Conservation (phyloP, 192 early-diverging fungal species). For the Coemansia sp. region DNA sequence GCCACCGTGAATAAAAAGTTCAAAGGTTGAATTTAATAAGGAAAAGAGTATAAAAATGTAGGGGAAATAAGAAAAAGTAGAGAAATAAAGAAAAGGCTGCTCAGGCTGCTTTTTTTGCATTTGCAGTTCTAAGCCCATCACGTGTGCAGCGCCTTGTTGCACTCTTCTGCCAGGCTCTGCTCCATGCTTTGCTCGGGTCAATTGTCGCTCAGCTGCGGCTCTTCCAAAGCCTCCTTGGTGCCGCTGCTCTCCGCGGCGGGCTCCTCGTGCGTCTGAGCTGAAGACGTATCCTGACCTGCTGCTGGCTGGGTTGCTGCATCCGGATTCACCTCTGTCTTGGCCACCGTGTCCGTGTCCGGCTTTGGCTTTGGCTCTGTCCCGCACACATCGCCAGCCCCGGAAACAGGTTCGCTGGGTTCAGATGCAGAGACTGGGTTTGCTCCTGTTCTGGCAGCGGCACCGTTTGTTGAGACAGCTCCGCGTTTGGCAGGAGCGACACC, state of each 20-base stretch:
- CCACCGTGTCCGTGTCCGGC: background rate
- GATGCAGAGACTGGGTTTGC: background rate
- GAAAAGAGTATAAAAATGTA: background rate
- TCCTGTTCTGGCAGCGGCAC: background rate
- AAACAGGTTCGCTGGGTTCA: background rate
- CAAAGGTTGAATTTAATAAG: background rate
- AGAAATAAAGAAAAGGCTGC: background rate
- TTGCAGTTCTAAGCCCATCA: background rate
- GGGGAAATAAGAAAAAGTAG: background rate
- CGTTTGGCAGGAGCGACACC: no score
- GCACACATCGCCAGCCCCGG: background rate
- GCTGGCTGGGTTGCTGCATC: background rate
- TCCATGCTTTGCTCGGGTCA: background rate
- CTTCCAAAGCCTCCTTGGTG: background rate
- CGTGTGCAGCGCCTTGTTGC: background rate
- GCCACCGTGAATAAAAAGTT: background rate
- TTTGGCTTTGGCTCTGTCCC: background rate
- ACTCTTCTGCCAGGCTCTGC: background rate
- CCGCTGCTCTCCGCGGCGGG: background rate
- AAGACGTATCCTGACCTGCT: no score
- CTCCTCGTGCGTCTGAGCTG: no score
- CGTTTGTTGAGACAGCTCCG: background rate
- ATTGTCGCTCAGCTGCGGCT: background rate
- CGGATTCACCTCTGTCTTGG: background rate
- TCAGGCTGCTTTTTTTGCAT: background rate